A percentile compares a stretch with the other conserved stretches of the same genome.
Evolutionary conservation across 805 yeast genomes (phyloP).

Genomic region (Pichia thaimueangensis): DNA sequence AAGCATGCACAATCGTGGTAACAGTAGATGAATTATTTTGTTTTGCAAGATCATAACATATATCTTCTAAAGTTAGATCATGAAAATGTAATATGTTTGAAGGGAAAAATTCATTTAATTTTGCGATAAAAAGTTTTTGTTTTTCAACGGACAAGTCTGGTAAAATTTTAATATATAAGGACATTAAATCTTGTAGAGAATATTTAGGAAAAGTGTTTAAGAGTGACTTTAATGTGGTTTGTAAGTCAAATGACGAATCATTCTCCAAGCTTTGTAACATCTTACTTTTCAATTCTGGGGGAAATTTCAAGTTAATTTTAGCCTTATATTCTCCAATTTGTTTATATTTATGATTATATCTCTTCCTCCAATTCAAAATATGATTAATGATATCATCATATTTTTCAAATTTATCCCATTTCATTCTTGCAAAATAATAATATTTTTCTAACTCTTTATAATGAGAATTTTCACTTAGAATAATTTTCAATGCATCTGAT

Average conservation of each 20-base stretch:
- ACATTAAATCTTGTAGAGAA: constrained; percentile 8
- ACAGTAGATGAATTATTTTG: not conserved
- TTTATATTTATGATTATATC: not conserved
- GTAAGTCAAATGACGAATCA: not conserved
- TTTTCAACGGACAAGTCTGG: not conserved
- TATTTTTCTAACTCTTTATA: constrained; percentile 7
- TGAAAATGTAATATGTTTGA: constrained; percentile 13
- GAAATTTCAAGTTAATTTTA: constrained; percentile 2
- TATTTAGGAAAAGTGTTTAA: constrained; percentile 3
- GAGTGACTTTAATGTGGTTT: not conserved
- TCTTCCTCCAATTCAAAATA: constrained; percentile 2
- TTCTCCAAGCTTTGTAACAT: constrained; percentile 1
- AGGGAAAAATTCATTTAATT: constrained; percentile 6
- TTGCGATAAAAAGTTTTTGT: constrained; percentile 1
- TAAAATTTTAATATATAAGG: constrained; percentile 8
- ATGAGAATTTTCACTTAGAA: constrained; percentile 5
- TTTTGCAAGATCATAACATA: constrained; percentile 1
- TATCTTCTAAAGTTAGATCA: constrained; percentile 9
- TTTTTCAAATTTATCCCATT: constrained; percentile 10
- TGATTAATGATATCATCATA: constrained; percentile 2
- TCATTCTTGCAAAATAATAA: constrained; percentile 15
- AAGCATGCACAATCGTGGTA: constrained; percentile 5
- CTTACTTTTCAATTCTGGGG: constrained; percentile 3
- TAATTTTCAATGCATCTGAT: constrained; percentile 15
- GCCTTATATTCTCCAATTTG: not conserved